Conservation (phyloP, 2,329 filamentous ascomycete species). For the Oidium heveae region DNA sequence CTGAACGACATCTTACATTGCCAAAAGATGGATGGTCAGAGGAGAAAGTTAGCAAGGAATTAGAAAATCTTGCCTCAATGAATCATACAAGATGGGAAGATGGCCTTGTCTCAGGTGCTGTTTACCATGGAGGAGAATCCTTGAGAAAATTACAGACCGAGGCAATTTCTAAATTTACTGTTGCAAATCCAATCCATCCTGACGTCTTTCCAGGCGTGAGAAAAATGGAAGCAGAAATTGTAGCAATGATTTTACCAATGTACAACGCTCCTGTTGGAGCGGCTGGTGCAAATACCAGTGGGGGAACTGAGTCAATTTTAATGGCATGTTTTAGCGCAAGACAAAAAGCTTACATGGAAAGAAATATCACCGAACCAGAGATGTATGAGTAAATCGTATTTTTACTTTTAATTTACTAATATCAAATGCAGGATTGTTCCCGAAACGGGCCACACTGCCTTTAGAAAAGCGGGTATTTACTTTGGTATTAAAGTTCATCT, state of each 20-base stretch:
- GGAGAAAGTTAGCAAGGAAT: conserved; percentile 56
- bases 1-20: conserved; percentile 48
- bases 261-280: conserved; percentile 75
- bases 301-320: conserved; percentile 87
- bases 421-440: conserved; percentile 51
- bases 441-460: conserved; percentile 83
- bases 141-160: conserved; percentile 69
- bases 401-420: conserved; percentile 5
- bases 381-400: conserved; percentile 34
- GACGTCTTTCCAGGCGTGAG: conserved; percentile 94
- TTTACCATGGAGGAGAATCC: conserved; percentile 79
- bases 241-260: conserved; percentile 75
- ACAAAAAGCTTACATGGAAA: conserved; percentile 67
- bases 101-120: conserved; percentile 76
- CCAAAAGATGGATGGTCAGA: conserved; percentile 64
- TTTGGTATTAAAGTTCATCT: conserved; percentile 91
- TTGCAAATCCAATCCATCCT: conserved; percentile 88
- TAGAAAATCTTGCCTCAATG: conserved; percentile 57
- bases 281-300: conserved; percentile 72
- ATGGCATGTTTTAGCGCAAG: conserved; percentile 83
- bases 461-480: conserved; percentile 84
- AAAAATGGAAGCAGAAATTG: conserved; percentile 98
- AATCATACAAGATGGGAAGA: conserved; percentile 95
- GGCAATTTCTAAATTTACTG: conserved; percentile 82
- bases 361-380: conserved; percentile 75